Evolutionary conservation across 2,329 filamentous ascomycete species (phyloP).

Genomic region (Aspergillus piperis): DNA sequence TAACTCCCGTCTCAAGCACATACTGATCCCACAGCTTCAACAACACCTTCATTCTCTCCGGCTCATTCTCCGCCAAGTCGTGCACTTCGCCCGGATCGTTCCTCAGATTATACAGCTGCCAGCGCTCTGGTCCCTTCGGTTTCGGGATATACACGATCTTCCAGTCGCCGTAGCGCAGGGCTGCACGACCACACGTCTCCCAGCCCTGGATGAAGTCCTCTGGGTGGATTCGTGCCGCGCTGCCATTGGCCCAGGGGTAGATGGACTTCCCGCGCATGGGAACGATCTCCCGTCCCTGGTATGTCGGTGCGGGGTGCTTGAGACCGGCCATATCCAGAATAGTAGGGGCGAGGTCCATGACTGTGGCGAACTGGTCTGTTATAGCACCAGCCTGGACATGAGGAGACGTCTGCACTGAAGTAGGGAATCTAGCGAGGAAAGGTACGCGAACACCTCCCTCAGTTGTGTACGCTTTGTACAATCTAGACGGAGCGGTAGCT

Average conservation of each 20-base stretch:
- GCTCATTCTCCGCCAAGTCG: slow-evolving; percentile 45
- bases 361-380: slow-evolving; percentile 55
- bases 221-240: slow-evolving; percentile 48
- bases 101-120: slow-evolving; percentile 59
- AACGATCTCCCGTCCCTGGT: slow-evolving; percentile 53
- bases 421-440: slow-evolving; percentile 51
- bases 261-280: slow-evolving; percentile 54
- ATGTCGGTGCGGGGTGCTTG: slow-evolving; percentile 56
- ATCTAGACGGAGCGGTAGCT: slow-evolving; percentile 52
- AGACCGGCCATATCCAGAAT: slow-evolving; percentile 45
- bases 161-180: slow-evolving; percentile 58
- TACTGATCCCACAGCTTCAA: slow-evolving; percentile 60
- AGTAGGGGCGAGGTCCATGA: slow-evolving; percentile 56
- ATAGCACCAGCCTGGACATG: slow-evolving; percentile 39
- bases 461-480: slow-evolving; percentile 54
- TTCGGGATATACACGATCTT: slow-evolving; percentile 61
- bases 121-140: slow-evolving; percentile 57
- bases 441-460: slow-evolving; percentile 57
- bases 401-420: slow-evolving; percentile 23
- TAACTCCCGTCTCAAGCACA: slow-evolving; percentile 60
- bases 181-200: slow-evolving; percentile 58
- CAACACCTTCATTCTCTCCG: slow-evolving; percentile 51
- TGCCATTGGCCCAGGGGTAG: slow-evolving; percentile 43
- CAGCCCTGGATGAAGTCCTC: slow-evolving; percentile 57
- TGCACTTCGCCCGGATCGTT: slow-evolving; percentile 55